Evolutionary conservation across 1,284 basidiomycete species (phyloP), one percentile per base, ranked within the genome.

Genomic region (Testicularia cyperi): DNA sequence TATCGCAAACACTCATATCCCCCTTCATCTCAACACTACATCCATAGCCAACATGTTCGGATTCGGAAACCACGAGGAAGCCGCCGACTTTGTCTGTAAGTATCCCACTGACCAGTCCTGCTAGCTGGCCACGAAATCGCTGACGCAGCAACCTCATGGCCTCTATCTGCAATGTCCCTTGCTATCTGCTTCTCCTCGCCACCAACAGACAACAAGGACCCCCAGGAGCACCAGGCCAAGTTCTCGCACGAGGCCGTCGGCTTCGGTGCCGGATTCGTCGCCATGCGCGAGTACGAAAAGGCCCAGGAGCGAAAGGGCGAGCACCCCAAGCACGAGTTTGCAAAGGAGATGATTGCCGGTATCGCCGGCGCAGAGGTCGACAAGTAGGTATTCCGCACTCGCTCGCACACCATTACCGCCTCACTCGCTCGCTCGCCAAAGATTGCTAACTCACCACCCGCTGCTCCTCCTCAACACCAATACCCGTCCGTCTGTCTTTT

Each of bases 171-270:
- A n/a, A n/a, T n/a, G n/a, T n/a, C n/a, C n/a, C n/a, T n/a, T n/a
- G n/a, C n/a, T n/a, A n/a, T n/a, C n/a, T n/a, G n/a, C n/a, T n/a
- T n/a, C n/a, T n/a, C n/a, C n/a, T n/a, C n/a, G n/a, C n/a, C 18
- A n/a, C 10, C 25, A 26, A 38, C 38, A 63, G 60, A 63, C 54
- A 63, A 63, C 54, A 20, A 41, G n/a, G 45, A 63, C 42, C 53
- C 60, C 6, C 48, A 37, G 28, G 33, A 55, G 41, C 67, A 68
- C 62, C 28, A 70, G 52, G 39, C 38, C 63, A 71, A 72, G 57
- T 67, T 55, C 41, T 83, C 84, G 16, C 85, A 86, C 75, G 84
- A 86, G 75, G 79, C 86, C 65, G 82, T 86, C 66, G 83, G 82
- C 40, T 83, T 78, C 47, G 63, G 62, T 26, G 63, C 61, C 30